Evolutionary conservation across 2,329 filamentous ascomycete genomes (phyloP).

Genomic region (Neonectria sp.): DNA sequence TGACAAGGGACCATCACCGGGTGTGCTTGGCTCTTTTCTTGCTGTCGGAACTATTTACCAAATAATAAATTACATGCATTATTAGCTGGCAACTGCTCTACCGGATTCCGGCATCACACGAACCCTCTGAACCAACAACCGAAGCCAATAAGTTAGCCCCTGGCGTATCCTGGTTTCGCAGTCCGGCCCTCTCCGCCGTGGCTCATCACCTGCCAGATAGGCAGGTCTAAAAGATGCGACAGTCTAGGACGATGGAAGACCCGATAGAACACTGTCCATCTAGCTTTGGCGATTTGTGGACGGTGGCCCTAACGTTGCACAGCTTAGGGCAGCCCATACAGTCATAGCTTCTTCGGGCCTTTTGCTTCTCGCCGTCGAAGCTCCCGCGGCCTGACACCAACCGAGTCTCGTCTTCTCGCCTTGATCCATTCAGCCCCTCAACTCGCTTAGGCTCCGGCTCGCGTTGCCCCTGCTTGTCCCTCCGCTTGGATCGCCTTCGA

Average conservation of each 20-base stretch:
- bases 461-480: constrained; percentile 15
- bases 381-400: constrained; percentile 19
- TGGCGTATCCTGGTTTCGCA: constrained; percentile 11
- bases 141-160: neutral
- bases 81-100: neutral
- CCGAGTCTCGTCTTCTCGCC: constrained; percentile 15
- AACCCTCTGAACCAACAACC: neutral
- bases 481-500: constrained; percentile 32
- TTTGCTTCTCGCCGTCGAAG: constrained; percentile 22
- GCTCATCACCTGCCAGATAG: neutral
- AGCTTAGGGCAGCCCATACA: neutral
- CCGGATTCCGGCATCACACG: neutral
- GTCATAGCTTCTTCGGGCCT: constrained; percentile 22
- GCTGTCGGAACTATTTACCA: neutral
- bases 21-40: constrained; percentile 8
- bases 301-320: neutral
- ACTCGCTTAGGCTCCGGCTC: constrained; percentile 18
- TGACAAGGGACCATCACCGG: constrained; percentile 6
- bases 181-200: neutral
- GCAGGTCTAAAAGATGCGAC: neutral
- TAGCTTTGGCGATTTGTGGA: neutral
- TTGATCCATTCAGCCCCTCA: constrained; percentile 11
- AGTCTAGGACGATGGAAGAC: neutral
- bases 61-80: neutral
- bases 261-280: neutral